Base-by-base conservation (phyloP, 2,329 filamentous ascomycete species). In the Aschersonia sp. region DNA sequence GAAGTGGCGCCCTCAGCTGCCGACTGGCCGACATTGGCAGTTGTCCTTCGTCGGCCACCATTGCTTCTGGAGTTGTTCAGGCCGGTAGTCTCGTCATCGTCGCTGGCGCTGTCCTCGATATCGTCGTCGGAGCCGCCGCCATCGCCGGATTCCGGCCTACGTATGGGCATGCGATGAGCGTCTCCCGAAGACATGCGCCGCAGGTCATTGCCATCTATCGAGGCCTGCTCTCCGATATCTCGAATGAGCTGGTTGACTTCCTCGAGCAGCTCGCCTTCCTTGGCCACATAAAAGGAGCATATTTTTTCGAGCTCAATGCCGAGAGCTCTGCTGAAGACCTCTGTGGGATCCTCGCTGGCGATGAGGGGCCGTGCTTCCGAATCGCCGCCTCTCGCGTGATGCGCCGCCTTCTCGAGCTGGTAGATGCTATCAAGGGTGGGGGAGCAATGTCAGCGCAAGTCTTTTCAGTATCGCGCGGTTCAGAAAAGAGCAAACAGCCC, bases 271-370 rank as follows among this genome's bases (percentile, higher is more conserved):
- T 97, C 91, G 30, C 79, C 73, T 65, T 98, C 89, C 65, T 98
- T 98, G 51, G 87, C 68, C 52, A 82, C 76, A 65, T 92, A 97
- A 64, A 98, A 98, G 0, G 84, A 85, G 58, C 80, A 85, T 51
- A 98, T 88, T 72, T 97, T 97, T 60, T 97, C 89, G 46, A 98
- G 70, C 64, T 98, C 92, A 42, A 84, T 77, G 59, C 94, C 88
- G 20, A 98, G 76, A 41, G 89, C 82, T 53, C 81, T 81, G 54
- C 76, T 75, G 62, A 98, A 98, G 50, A 89, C 75, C 40, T 78
- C 75, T 62, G 97, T 89, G 10, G 89, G 84, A 50, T 94, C 84
- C 50, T 78, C 76, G 48, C 74, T 73, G 51, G 74, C 71, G 50
- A 98, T 82, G 41, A 98, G 77, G 4, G 92, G 89, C 9, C 89